Evolutionary conservation across 2,329 filamentous ascomycete genomes (phyloP).

Genomic region (Fusarium dlaminii): DNA sequence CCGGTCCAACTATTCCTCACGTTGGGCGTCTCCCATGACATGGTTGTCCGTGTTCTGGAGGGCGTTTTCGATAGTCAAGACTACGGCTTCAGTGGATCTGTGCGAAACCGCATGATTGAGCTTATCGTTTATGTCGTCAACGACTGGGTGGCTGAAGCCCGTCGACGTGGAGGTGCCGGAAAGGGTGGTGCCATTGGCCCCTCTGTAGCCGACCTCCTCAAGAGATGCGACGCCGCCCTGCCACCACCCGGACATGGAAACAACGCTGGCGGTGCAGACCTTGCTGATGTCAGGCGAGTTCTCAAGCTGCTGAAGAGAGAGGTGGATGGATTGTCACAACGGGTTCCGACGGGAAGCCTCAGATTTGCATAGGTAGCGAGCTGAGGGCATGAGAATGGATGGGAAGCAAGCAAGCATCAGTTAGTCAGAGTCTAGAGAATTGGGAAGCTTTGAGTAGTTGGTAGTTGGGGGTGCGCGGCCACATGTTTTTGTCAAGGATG

Average conservation of each 20-base stretch:
- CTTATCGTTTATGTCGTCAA: conserved; percentile 62
- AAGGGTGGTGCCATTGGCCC: conserved; percentile 52
- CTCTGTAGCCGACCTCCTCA: conserved; percentile 61
- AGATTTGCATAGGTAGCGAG: conserved; percentile 54
- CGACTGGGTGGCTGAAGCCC: conserved; percentile 60
- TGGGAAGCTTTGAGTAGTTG: conserved; percentile 29
- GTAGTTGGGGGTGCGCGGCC: conserved; percentile 19
- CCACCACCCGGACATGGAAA: conserved; percentile 51
- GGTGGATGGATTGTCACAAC: conserved; percentile 56
- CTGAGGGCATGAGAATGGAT: background rate
- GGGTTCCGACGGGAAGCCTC: conserved; percentile 54
- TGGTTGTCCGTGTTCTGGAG: conserved; percentile 66
- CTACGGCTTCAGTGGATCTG: conserved; percentile 64
- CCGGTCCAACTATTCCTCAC: conserved; percentile 65
- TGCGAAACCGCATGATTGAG: conserved; percentile 62
- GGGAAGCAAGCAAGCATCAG: background rate
- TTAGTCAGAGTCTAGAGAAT: conserved; percentile 12
- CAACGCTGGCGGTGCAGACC: conserved; percentile 58
- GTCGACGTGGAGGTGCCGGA: conserved; percentile 55
- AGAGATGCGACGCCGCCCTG: conserved; percentile 59
- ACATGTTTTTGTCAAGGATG: conserved; percentile 39
- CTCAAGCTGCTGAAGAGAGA: conserved; percentile 56
- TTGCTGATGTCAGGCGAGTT: conserved; percentile 54
- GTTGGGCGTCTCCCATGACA: conserved; percentile 65
- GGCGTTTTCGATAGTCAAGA: conserved; percentile 67